Base-by-base conservation (phyloP, 129 eudicot genomes). In the Apium graveolens region DNA sequence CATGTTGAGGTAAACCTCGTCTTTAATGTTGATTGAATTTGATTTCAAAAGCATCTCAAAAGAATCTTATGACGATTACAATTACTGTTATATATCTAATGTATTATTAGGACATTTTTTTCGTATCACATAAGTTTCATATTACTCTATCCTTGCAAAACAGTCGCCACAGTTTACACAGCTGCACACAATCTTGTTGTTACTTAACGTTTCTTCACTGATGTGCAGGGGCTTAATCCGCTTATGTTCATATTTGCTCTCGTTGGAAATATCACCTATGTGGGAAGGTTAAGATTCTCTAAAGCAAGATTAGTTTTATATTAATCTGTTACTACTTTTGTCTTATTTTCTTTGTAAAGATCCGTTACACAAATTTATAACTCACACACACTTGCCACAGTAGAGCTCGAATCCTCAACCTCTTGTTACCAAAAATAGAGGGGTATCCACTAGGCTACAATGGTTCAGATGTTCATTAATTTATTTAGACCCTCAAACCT, bases 241-340 rank as follows among this genome's bases (percentile, higher is more conserved):
- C 76, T 93, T 29, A 89, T 93, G 98, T 93, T 93, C 68, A 44
- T 93, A 69, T 93, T 89, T 88, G 98, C 98, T 73, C 82, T 93
- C 16, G 48, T 87, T 77, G 98, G 93, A 65, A 93, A 93, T 80
- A 29, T 79, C 43, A 90, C 92, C 45, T 93, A 93, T 84, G 93
- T 93, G 45, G 98, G 92, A 76, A 93, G 96, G 98, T 90, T 55
- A 88, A 34, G 66, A 42, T 72, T 84, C 39, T 35, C 18, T 70
- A 48, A 4, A 38, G 29, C 51, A 55, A 60, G 44, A 41, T 43
- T 13, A 71, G 16, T 68, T 26, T 29, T 63, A 31, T 11, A 1
- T 68, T 29, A 20, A 11, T 32, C n/a, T n/a, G n/a, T 13, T 68
- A 29, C 14, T 68, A 3, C 5, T 27, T 13, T 11, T 63, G 2